Conservation (phyloP, 176 grass and related monocot species). For the Cenchrus fungigraminus region DNA sequence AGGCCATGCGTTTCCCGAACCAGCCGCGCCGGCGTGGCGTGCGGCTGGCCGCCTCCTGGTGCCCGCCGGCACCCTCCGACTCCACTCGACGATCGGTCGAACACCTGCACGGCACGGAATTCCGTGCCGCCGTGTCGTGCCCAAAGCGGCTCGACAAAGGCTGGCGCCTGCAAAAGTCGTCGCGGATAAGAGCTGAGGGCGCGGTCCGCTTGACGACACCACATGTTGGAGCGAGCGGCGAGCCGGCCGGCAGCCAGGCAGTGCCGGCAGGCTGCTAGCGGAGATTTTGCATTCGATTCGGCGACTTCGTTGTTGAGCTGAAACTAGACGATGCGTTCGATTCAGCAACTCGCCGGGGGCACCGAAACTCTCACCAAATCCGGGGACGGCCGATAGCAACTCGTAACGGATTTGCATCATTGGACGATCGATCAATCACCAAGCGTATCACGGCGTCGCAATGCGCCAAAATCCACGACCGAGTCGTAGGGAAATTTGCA, state of each 20-base stretch:
- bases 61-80: not conserved
- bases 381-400: not conserved
- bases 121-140: slow-evolving; percentile 7
- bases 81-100: not conserved
- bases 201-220: not conserved
- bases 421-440: not conserved
- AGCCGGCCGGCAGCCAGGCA: too few species aligned
- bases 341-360: not conserved
- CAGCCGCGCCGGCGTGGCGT: not conserved
- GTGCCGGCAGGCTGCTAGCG: not conserved
- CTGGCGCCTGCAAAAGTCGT: slow-evolving; percentile 21
- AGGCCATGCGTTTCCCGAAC: slow-evolving; percentile 22
- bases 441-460: not conserved
- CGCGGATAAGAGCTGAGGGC: slow-evolving; percentile 10
- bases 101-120: not conserved
- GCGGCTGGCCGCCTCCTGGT: not conserved
- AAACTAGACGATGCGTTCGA: not conserved
- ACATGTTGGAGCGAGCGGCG: not conserved
- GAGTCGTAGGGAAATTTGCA: not conserved
- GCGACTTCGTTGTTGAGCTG: not conserved
- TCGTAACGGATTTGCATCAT: slow-evolving; percentile 10
- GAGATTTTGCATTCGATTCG: slow-evolving; percentile 2
- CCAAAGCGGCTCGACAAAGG: slow-evolving; percentile 46
- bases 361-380: not conserved
- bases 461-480: not conserved